phyloP scores from a whole-genome alignment of 1,284 basidiomycete genomes.

The Xerocomus subilludens region DNA sequence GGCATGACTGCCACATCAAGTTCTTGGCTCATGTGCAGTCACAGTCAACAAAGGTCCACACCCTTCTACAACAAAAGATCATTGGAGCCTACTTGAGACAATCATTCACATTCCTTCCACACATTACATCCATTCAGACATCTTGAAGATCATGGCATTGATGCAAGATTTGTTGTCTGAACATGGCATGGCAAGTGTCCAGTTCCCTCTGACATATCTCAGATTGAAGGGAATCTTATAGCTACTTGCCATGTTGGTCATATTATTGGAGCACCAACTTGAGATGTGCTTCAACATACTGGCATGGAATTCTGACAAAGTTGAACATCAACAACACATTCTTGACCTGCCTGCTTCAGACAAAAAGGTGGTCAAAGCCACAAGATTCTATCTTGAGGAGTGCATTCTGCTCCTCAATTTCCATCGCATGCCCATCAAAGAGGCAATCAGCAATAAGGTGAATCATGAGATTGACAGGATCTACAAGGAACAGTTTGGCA shows the following conservation, averaged over 20 bases:
- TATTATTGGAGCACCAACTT: neutral
- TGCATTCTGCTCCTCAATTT: neutral
- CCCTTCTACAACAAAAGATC: slow-evolving; percentile 3
- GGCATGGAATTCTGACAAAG: neutral
- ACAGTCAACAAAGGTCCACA: neutral
- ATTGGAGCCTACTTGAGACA: neutral
- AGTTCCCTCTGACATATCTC: no score
- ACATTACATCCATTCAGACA: slow-evolving; percentile 10
- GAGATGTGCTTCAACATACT: neutral
- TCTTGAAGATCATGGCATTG: slow-evolving; percentile 5
- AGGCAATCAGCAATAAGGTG: neutral
- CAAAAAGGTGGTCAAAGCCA: no score
- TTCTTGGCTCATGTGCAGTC: neutral
- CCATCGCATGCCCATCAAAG: neutral
- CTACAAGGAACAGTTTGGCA: neutral
- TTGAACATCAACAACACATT: neutral
- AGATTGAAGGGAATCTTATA: neutral
- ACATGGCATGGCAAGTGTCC: slow-evolving; percentile 13
- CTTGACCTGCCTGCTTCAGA: no score
- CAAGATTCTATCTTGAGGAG: neutral
- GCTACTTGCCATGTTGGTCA: neutral
- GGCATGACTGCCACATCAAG: neutral
- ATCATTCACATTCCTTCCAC: neutral
- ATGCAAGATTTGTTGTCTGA: neutral
- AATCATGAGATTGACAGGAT: neutral